Base-by-base conservation (phyloP, 106 monocot species). In the Triglochin maritima region DNA sequence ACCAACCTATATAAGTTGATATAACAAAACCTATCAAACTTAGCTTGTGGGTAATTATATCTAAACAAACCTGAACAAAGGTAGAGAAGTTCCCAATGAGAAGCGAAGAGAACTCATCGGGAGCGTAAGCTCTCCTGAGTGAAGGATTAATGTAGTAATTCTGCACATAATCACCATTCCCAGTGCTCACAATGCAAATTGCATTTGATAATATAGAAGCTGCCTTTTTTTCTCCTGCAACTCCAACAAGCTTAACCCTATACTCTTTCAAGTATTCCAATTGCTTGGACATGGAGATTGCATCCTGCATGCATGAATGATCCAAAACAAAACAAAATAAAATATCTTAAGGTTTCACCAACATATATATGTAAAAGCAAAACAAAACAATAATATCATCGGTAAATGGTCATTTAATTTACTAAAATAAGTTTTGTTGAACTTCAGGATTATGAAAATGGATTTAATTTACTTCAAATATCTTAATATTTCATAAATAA, bases 81-180 rank as follows among this genome's bases (percentile, higher is more conserved):
- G 76, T 57, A 45, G 72, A 54, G 76, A 96, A 84, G 53, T 73
- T 83, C 3, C 70, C 72, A 16, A 90, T 10, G 6, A 96, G 74
- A 48, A 81, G 42, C 14, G 79, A 76, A 16, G 71, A 66, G 64
- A 85, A 96, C 71, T 84, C 70, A 6, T 88, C 85, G 3, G 78
- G 73, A 4, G 68, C 79, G 73, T 83, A 87, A 4, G 57, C 47
- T 49, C n/a, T 68, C 29, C 69, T 55, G 56, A 96, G 69, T 8
- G 81, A 50, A 4, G 95, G 84, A 68, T 96, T 81, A 65, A 96
- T 85, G 90, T 95, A 95, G 83, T 90, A 95, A 63, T 95, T 95
- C 74, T 95, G 94, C 7, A 95, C 54, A 55, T 78, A 90, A 60
- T 95, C 94, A 46, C 90, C 84, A 76, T 68, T 87, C 4, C 94